A percentile compares a stretch with the other conserved stretches of the same genome.
Conservation (phyloP, 352 stramenopile genomes). For the Elongisporangium senticosum region DNA sequence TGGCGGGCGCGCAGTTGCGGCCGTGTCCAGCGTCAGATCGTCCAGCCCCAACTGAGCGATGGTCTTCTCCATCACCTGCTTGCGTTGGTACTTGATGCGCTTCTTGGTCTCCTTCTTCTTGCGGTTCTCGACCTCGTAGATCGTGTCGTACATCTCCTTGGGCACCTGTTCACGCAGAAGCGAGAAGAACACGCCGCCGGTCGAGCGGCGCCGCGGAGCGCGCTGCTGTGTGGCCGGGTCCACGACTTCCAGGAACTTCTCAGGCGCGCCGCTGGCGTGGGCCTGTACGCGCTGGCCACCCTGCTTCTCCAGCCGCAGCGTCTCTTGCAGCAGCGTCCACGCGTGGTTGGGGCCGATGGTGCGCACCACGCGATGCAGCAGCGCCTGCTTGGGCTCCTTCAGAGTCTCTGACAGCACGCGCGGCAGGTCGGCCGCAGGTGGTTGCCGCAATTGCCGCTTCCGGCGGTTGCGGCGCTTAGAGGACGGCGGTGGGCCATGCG, state of each 20-base stretch:
- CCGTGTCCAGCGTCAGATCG: constrained; percentile 34
- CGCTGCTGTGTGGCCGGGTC: constrained; percentile 29
- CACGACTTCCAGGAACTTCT: constrained; percentile 37
- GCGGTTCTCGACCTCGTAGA: constrained; percentile 68
- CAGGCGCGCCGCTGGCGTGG: constrained; percentile 32
- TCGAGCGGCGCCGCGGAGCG: constrained; percentile 56
- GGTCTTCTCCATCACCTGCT: constrained; percentile 59
- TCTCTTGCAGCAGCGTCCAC: constrained; percentile 62
- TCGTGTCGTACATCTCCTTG: constrained; percentile 63
- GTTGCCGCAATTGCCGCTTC: constrained; percentile 28
- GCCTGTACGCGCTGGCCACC: constrained; percentile 53
- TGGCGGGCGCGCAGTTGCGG: background rate
- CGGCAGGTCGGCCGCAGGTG: constrained; percentile 49
- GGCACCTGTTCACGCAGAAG: constrained; percentile 59
- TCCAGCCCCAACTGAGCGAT: constrained; percentile 53
- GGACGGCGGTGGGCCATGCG: background rate
- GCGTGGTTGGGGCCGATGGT: constrained; percentile 50
- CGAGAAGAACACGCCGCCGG: constrained; percentile 61
- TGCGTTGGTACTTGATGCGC: constrained; percentile 28
- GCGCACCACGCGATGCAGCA: constrained; percentile 71
- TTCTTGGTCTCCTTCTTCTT: constrained; percentile 78
- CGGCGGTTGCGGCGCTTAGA: constrained; percentile 16
- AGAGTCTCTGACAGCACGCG: constrained; percentile 45
- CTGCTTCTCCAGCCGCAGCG: constrained; percentile 55
- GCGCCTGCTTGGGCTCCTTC: constrained; percentile 59